Percentiles rank a stretch among this genome's conserved stretches.
These are phyloP conservation scores for Debaryomyces sp. DNA, from an alignment of 1,139 yeast species.

Conservation along the genomic window DNA sequence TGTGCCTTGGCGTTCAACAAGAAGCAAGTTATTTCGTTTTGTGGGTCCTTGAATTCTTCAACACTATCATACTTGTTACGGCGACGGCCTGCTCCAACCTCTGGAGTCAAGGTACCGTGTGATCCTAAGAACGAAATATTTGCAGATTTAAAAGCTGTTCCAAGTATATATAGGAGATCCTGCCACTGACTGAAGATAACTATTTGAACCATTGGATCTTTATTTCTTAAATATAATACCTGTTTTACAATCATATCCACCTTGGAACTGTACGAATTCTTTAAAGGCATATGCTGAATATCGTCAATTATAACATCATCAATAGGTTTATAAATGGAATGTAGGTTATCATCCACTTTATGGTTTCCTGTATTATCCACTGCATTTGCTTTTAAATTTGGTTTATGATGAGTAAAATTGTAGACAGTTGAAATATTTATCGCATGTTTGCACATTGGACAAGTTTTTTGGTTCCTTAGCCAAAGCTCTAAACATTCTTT, in stretches of 20 bases:
- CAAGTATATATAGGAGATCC: slow-evolving; percentile 67
- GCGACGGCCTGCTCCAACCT: slow-evolving; percentile 32
- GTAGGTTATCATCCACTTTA: slow-evolving; percentile 23
- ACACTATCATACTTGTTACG: slow-evolving; percentile 46
- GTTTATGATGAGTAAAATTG: slow-evolving; percentile 55
- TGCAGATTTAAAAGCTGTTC: slow-evolving; percentile 65
- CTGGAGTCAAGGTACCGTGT: slow-evolving; percentile 39
- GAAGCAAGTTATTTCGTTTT: slow-evolving; percentile 70
- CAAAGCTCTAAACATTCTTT: slow-evolving; percentile 74
- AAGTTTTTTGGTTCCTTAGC: slow-evolving; percentile 55
- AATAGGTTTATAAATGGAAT: slow-evolving; percentile 52
- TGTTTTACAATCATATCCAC: slow-evolving; percentile 82
- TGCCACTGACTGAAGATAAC: slow-evolving; percentile 89
- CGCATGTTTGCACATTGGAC: slow-evolving; percentile 77
- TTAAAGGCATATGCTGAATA: slow-evolving; percentile 47
- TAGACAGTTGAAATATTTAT: slow-evolving; percentile 53
- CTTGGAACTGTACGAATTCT: slow-evolving; percentile 73
- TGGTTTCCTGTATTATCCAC: slow-evolving; percentile 26
- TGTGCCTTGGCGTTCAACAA: slow-evolving; percentile 82
- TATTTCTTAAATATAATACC: slow-evolving; percentile 58
- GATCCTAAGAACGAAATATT: slow-evolving; percentile 54
- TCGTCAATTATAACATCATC: slow-evolving; percentile 42
- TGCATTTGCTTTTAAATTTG: slow-evolving; percentile 50
- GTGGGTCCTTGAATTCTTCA: slow-evolving; percentile 64
- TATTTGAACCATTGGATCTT: slow-evolving; percentile 71